Conservation (phyloP, 441 rosid species). For the Gossypium gossypioides region DNA sequence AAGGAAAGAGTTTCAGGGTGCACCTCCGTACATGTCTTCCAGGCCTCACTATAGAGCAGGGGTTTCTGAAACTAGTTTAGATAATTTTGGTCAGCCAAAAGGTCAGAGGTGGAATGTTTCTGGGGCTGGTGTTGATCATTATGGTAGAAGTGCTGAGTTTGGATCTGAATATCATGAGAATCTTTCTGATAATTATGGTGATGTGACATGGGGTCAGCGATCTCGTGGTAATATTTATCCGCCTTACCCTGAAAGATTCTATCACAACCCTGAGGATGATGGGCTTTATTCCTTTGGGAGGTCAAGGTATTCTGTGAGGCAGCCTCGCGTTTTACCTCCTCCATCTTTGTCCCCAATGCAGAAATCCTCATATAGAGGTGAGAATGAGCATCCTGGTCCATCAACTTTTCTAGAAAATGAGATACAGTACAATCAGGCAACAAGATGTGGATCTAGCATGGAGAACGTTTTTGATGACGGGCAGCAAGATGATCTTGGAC, state of each 20-base stretch:
- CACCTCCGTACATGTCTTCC: slow-evolving; percentile 38
- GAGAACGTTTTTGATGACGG: slow-evolving; percentile 38
- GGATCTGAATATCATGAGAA: slow-evolving; percentile 64
- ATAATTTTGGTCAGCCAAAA: slow-evolving; percentile 35
- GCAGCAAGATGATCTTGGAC: slow-evolving; percentile 37
- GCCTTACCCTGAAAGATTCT: slow-evolving; percentile 43
- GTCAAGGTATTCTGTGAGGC: slow-evolving; percentile 68
- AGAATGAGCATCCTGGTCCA: slow-evolving; percentile 45
- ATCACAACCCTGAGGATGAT: slow-evolving; percentile 58
- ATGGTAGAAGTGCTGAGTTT: slow-evolving; percentile 44
- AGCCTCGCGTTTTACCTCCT: slow-evolving; percentile 93
- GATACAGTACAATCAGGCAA: slow-evolving; percentile 32
- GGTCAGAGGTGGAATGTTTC: slow-evolving; percentile 66
- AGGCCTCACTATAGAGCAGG: slow-evolving; percentile 48
- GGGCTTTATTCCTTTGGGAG: slow-evolving; percentile 65
- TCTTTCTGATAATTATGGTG: slow-evolving; percentile 54
- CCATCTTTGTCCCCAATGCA: slow-evolving; percentile 53
- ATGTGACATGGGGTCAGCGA: slow-evolving; percentile 61
- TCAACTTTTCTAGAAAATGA: slow-evolving; percentile 41
- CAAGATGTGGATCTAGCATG: slow-evolving; percentile 36
- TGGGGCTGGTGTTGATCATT: slow-evolving; percentile 62
- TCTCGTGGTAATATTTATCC: slow-evolving; percentile 43
- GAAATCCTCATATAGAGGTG: slow-evolving; percentile 44
- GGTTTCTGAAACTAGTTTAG: slow-evolving; percentile 42
- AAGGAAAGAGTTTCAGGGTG: slow-evolving; percentile 56